Percentiles rank a stretch among this genome's conserved stretches.
Evolutionary conservation across 2,329 filamentous ascomycete genomes (phyloP).

Genomic region (Pseudocercospora fuligena): DNA sequence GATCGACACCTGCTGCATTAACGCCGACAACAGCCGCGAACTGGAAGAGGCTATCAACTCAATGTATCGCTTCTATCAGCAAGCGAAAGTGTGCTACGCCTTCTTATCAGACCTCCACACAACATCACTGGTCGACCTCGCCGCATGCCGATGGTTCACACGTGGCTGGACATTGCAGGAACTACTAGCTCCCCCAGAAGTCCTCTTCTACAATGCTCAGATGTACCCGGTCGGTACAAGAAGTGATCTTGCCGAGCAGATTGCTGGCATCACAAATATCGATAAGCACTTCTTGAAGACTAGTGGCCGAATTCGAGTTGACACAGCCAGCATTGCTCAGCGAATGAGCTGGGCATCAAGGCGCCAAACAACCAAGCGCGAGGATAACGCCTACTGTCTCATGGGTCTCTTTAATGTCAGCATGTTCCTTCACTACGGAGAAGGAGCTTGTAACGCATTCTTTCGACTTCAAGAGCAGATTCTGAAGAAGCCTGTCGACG

Average conservation of each 20-base stretch:
- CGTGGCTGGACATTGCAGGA: no score
- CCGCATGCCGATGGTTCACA: neutral
- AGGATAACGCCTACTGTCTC: slow-evolving; percentile 53
- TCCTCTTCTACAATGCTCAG: neutral
- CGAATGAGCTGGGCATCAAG: slow-evolving; percentile 30
- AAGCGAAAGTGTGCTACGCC: neutral
- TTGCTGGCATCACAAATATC: neutral
- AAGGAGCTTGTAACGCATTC: slow-evolving; percentile 35
- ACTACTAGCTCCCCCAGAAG: neutral
- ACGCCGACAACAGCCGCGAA: neutral
- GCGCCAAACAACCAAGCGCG: slow-evolving; percentile 31
- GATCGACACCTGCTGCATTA: neutral
- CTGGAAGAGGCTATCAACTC: neutral
- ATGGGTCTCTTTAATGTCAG: slow-evolving; percentile 52
- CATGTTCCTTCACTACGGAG: slow-evolving; percentile 53
- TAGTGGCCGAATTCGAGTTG: neutral
- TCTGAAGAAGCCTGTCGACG: slow-evolving; percentile 20
- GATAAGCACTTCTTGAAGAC: neutral
- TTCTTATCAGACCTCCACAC: neutral
- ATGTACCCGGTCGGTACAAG: neutral
- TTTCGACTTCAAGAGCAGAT: slow-evolving; percentile 44
- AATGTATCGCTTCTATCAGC: neutral
- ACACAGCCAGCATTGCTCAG: slow-evolving; percentile 19
- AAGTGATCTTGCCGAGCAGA: neutral
- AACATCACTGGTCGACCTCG: neutral